Base-by-base conservation (phyloP, 2,329 filamentous ascomycete species). In the Emmonsia crescens region DNA sequence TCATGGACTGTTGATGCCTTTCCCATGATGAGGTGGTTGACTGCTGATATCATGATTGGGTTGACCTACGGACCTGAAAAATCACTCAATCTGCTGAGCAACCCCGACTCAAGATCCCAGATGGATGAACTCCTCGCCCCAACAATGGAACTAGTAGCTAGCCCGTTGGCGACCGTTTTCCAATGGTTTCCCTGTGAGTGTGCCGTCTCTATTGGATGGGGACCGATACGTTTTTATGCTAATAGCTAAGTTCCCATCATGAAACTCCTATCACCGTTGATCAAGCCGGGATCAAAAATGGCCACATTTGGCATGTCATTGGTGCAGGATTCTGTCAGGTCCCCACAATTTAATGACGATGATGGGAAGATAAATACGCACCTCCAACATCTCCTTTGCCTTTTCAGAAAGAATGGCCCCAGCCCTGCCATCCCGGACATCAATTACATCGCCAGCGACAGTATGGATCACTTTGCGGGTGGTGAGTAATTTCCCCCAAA, bases 391-490 rank as follows among this genome's bases (percentile, higher is more conserved):
- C 65, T 65, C 27, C 21, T 61, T 10, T 21, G n/a, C n/a, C 52
- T 59, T 10, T 63, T 59, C 33, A 60, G 60, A 49, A 63, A 60
- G 38, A 54, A 66, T 44, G 65, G 65, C 0, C 46, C 64, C 1
- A 62, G 52, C 38, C 14, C 31, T 19, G 58, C 60, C 36, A 61
- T 66, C 44, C 64, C 65, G 1, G 56, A 62, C 57, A 57, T 60
- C 21, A 62, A 46, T 24, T 66, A 64, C 51, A 63, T 66, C 29
- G 65, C 65, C 38, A 66, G 65, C 40, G 65, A 66, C 48, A 64
- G 64, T 36, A 27, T 66, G 6, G 65, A 66, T 46, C 62, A 66
- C 60, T 65, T 66, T 40, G 40, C 64, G 36, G 65, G 61, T 40
- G 65, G 65, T 65, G 61, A 55, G 60, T 19, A 44, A 10, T 31